Evolutionary conservation across 2,329 filamentous ascomycete genomes (phyloP), one percentile per base, ranked within the genome.

Genomic region (Chrysoporthe austroafricana): DNA sequence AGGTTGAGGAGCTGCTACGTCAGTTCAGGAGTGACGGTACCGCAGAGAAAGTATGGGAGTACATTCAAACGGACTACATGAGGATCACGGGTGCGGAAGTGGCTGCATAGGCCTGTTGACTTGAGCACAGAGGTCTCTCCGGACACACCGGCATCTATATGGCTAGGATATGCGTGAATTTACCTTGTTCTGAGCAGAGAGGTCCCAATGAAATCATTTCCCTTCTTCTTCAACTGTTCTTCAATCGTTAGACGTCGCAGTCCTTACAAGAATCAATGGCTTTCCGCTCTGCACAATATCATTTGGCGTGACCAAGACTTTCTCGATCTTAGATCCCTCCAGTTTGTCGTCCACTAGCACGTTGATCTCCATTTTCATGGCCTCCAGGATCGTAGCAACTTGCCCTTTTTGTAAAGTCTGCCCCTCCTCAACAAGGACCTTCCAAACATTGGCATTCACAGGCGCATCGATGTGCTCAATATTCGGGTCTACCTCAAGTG

Each of bases 361-460:
- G 16, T 78, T 77, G 67, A 87, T 84, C 71, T 87, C 85, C 77
- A 87, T 81, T 73, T 87, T 87, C 85, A 87, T 87, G 0, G 85
- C 84, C 66, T 87, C 85, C 3, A 87, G 75, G 2, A 86, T 81
- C 1, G 79, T 75, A 0, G 83, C 77, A 0, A 80, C 73, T 34
- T 85, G 78, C 8, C 80, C 80, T 13, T 79, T 75, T 14, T 79
- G 75, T 3, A 86, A 56, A 1, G 71, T 64, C 14, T 84, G 77
- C 0, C 83, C 82, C 39, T 79, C 76, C 16, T 79, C 72, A 3
- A 82, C 77, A 7, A 80, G 73, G 1, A 86, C 76, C 69, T 86
- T 86, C 84, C 84, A 87, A 0, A 87, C 80, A 66, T 84, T 86
- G 7, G 85, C 85, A 46, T 82, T 80, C 48, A 84, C 75, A 0